These are phyloP conservation scores for Lojkania enalia DNA, from an alignment of 2,329 filamentous ascomycete genomes.

Conservation along the genomic window DNA sequence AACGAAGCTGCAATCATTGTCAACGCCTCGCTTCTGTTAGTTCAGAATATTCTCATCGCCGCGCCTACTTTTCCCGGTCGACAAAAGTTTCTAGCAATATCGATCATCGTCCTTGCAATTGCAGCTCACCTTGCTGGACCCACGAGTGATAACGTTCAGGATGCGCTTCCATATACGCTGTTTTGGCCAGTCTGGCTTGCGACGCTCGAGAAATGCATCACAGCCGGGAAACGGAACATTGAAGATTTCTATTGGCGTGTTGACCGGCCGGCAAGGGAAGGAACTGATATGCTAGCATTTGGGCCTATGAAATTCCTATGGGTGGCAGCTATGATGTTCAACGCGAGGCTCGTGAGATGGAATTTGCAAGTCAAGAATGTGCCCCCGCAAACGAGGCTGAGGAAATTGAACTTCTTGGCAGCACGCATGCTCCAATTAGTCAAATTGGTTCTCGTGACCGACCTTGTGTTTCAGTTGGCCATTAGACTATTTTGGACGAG, in stretches of 20 bases:
- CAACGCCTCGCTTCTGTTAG: conserved; percentile 1
- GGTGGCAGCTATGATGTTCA: conserved; percentile 12
- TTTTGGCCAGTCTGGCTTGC: conserved; percentile 14
- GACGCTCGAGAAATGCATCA: conserved; percentile 13
- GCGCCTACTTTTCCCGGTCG: conserved; percentile 10
- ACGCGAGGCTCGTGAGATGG: conserved; percentile 12
- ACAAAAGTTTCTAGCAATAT: neutral
- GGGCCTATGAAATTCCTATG: conserved; percentile 13
- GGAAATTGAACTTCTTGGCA: conserved; percentile 5
- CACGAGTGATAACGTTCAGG: conserved; percentile 3
- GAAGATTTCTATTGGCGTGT: conserved; percentile 11
- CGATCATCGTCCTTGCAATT: conserved; percentile 7
- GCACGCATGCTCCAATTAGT: conserved; percentile 2
- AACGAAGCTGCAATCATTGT: neutral
- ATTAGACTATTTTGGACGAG: conserved; percentile 2
- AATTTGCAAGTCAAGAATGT: conserved; percentile 18
- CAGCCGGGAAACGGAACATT: neutral
- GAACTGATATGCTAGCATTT: conserved; percentile 4
- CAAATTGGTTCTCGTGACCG: conserved; percentile 9
- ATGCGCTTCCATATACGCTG: conserved; percentile 9
- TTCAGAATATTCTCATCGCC: conserved; percentile 7
- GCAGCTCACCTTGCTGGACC: conserved; percentile 2
- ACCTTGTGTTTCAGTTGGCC: conserved; percentile 8
- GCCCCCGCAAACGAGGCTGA: conserved; percentile 2
- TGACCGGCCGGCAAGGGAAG: conserved; percentile 8